Percentiles rank a stretch among this genome's conserved stretches.
phyloP scores from a whole-genome alignment of 2,329 filamentous ascomycete genomes.

The Chrysosporium queenslandicum region DNA sequence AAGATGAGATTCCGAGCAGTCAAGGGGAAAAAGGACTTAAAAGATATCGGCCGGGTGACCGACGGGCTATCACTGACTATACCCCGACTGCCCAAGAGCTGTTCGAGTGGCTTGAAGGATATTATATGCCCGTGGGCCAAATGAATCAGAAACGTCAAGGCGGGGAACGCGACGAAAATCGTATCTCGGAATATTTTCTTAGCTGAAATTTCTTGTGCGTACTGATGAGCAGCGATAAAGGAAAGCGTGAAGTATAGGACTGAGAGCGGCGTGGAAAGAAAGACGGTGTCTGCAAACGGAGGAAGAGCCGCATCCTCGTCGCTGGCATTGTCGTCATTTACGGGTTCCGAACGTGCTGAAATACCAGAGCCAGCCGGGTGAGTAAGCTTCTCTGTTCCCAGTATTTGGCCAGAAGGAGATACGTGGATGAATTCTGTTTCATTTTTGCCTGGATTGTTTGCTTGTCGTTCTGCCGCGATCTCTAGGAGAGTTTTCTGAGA shows the following conservation, averaged over 20 bases:
- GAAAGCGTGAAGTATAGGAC: constrained; percentile 38
- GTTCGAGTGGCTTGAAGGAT: constrained; percentile 20
- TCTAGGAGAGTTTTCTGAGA: constrained; percentile 32
- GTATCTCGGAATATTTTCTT: constrained; percentile 30
- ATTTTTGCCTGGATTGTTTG: constrained; percentile 15
- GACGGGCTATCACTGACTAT: constrained; percentile 14
- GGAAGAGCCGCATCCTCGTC: constrained; percentile 22
- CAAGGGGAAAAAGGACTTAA: constrained; percentile 28
- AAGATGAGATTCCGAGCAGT: constrained; percentile 27
- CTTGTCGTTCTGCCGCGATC: constrained; percentile 37
- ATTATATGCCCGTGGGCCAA: constrained; percentile 38
- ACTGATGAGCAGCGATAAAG: constrained; percentile 40
- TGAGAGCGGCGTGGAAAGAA: constrained; percentile 36
- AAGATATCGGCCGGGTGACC: constrained; percentile 24
- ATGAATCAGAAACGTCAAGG: constrained; percentile 37
- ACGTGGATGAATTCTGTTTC: constrained; percentile 26
- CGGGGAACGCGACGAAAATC: constrained; percentile 32
- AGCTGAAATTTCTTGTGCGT: constrained; percentile 32
- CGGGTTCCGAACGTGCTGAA: constrained; percentile 10
- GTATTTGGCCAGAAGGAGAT: constrained; percentile 18
- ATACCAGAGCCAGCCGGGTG: constrained; percentile 15
- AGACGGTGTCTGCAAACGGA: constrained; percentile 36
- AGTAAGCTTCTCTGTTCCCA: constrained; percentile 18
- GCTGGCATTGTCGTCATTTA: constrained; percentile 7
- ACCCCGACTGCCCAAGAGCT: too few species aligned